Evolutionary conservation across 305 asterid genomes (phyloP).

Genomic region (Vinca major): DNA sequence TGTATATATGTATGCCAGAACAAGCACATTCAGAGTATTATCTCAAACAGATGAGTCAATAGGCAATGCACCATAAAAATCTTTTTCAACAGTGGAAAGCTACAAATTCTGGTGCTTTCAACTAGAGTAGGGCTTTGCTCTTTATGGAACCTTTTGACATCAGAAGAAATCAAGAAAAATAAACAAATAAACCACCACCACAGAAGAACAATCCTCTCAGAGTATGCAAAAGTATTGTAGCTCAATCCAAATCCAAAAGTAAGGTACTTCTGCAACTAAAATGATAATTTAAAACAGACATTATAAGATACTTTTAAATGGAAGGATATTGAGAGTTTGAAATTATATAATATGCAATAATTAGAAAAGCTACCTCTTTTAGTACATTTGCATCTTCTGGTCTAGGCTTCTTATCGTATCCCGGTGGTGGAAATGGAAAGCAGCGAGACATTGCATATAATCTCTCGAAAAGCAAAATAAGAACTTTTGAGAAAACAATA

Average conservation of each 20-base stretch:
- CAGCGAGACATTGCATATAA: constrained; percentile 80
- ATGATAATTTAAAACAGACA: neutral
- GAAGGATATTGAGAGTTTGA: neutral
- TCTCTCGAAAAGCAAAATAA: constrained; percentile 24
- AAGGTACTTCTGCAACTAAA: neutral
- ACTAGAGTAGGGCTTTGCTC: neutral
- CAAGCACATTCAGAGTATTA: neutral
- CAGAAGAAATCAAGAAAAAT: neutral
- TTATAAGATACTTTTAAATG: neutral
- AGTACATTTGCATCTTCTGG: constrained; percentile 39
- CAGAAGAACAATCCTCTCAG: neutral
- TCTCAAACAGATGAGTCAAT: neutral
- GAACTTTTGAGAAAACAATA: constrained; percentile 20
- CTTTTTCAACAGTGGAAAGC: neutral
- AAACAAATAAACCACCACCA: neutral
- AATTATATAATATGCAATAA: constrained; percentile 1
- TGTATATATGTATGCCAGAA: neutral
- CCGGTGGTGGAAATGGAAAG: constrained; percentile 84
- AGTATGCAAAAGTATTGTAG: neutral
- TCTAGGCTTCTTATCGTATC: constrained; percentile 56
- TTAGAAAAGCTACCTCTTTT: constrained; percentile 49
- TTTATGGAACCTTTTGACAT: neutral
- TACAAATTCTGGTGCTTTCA: neutral
- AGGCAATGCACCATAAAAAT: neutral
- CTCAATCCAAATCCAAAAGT: neutral